A percentile compares a stretch with the other conserved stretches of the same genome.
These are phyloP conservation scores for Ceratobasidium sp. DNA, from an alignment of 1,284 basidiomycete species.

Conservation along the genomic window DNA sequence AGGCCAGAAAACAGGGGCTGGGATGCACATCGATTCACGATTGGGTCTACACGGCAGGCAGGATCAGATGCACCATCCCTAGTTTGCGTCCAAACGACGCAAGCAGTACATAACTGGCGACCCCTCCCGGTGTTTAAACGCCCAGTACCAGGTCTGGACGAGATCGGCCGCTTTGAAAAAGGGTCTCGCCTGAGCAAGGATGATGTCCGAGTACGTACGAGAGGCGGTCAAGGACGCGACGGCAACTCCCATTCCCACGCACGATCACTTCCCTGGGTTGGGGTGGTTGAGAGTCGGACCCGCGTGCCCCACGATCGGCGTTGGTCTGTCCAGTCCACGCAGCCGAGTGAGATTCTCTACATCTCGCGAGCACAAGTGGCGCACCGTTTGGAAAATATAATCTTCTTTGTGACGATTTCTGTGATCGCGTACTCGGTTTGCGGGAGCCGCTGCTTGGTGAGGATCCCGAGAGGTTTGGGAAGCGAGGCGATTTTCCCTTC, in stretches of 20 bases:
- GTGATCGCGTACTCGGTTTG: constrained; percentile 51
- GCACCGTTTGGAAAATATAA: constrained; percentile 79
- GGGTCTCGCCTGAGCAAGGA: neutral
- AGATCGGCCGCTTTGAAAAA: neutral
- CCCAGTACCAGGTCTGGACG: neutral
- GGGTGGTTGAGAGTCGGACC: constrained; percentile 11
- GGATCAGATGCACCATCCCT: constrained; percentile 15
- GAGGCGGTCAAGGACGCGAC: neutral
- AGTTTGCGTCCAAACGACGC: constrained; percentile 8
- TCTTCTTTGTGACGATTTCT: constrained; percentile 76
- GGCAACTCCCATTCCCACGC: constrained; percentile 28
- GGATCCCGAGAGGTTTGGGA: constrained; percentile 79
- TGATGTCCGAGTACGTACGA: neutral
- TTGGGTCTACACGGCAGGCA: constrained; percentile 9
- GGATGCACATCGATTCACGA: neutral
- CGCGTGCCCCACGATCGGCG: constrained; percentile 41
- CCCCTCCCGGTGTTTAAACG: constrained; percentile 5
- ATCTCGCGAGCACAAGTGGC: constrained; percentile 54
- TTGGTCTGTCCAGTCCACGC: constrained; percentile 20
- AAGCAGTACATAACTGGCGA: constrained; percentile 11
- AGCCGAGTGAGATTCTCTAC: constrained; percentile 3
- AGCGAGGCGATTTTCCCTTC: constrained; percentile 86
- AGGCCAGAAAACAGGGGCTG: constrained; percentile 22
- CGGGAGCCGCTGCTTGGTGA: constrained; percentile 52
- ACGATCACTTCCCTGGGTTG: constrained; percentile 16